Base-by-base conservation (phyloP, 2,329 filamentous ascomycete species). In the Grosmannia clavigera region DNA sequence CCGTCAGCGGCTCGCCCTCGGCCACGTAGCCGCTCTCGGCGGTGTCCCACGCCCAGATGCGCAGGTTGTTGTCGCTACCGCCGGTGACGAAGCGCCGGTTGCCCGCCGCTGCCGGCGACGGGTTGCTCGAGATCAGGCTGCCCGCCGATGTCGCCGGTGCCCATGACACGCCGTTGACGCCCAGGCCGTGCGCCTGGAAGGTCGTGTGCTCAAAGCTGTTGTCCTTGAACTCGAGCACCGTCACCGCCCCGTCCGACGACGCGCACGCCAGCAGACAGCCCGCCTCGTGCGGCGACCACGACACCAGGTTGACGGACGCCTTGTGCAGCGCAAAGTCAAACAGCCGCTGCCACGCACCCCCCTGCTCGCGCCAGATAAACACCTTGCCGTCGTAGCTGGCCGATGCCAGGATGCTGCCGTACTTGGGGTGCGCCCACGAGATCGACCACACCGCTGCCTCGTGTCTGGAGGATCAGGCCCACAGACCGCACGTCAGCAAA, bases 361-460 rank as follows among this genome's bases (percentile, higher is more conserved):
- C 78, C 73, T 92, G 87, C 75, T 99, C 94, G 73, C 92, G 90
- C 91, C 92, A 99, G 80, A 99, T 95, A 73, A 97, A 85, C 66
- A 99, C 92, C 75, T 96, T 96, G 74, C 92, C 94, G 74, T 99
- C 94, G 77, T 96, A 99, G 66, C 89, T 90, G 58, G 91, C 90
- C 64, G 90, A 95, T 60, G 94, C 94, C 63, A 99, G 86, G 70
- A 99, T 96, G 73, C 92, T 96, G 77, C 94, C 94, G 74, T 95
- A 97, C 73, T 99, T 97, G 64, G 94, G 94, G 71, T 99, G 94
- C 56, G 92, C 92, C 94, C 94, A 99, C 68, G 92, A 88, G 61
- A 97, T 90, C 72, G 90, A 95, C 94, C 94, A 99, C 61, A 99
- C 92, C 43, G 94, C 91, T 64, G 92, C 92, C 74, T 99, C 94